Conservation (phyloP, 306 rosid genomes). For the Cucumis cinereus region DNA sequence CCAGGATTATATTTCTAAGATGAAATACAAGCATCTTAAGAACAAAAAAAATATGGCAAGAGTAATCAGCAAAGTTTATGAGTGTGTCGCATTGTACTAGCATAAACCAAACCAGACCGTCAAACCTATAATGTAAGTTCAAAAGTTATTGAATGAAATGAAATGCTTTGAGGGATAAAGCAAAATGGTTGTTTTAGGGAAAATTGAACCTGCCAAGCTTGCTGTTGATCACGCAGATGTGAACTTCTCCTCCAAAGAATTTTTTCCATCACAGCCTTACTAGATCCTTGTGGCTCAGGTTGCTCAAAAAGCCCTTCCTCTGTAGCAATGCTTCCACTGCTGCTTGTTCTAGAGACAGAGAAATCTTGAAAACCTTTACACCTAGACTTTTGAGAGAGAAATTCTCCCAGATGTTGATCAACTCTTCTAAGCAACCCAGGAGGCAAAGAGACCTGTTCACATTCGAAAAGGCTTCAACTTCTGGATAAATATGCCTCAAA, state of each 20-base stretch:
- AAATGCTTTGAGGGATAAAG: neutral
- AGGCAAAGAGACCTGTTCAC: slow-evolving; percentile 66
- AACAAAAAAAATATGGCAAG: neutral
- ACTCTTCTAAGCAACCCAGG: slow-evolving; percentile 42
- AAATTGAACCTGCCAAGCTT: slow-evolving; percentile 68
- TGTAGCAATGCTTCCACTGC: slow-evolving; percentile 49
- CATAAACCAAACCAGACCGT: neutral
- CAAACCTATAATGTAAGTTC: neutral
- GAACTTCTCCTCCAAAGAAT: slow-evolving; percentile 41
- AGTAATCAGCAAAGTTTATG: neutral
- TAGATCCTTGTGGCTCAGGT: slow-evolving; percentile 53
- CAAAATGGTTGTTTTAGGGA: neutral
- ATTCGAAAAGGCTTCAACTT: slow-evolving; percentile 22
- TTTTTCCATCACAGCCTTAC: slow-evolving; percentile 49
- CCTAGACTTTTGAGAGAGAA: slow-evolving; percentile 47
- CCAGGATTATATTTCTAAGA: neutral
- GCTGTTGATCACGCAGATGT: slow-evolving; percentile 59
- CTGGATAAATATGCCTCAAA: neutral
- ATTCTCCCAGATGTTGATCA: slow-evolving; percentile 45
- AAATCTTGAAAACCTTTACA: slow-evolving; percentile 32
- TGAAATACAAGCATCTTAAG: neutral
- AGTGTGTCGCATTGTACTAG: neutral
- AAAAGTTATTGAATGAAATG: neutral
- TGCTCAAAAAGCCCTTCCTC: slow-evolving; percentile 89
- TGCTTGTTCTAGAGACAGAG: slow-evolving; percentile 52